Base-by-base conservation (phyloP, 169 alveolate genomes). In the Plasmodium cynomolgi region DNA sequence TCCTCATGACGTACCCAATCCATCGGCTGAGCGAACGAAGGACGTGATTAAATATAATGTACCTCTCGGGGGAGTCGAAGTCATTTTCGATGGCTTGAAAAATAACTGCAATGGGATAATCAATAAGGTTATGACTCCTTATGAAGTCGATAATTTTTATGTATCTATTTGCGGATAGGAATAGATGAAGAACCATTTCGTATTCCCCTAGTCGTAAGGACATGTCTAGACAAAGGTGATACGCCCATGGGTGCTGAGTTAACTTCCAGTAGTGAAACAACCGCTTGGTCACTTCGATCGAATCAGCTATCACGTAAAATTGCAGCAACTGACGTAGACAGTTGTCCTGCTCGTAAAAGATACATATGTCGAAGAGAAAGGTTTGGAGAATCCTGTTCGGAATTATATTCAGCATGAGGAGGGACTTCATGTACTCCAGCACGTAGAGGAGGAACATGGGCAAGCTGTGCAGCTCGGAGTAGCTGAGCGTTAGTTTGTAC, bases 41-140 rank as follows among this genome's bases (percentile, higher is more conserved):
- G 72, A 88, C 79, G 29, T 88, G 86, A 44, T 79, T 88, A 13
- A 88, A 37, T 15, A 88, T 80, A 31, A 62, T 88, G 47, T 88
- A 88, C 23, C 77, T 88, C 17, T 88, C 88, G 15, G 86, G 81
- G 8, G 83, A 44, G 44, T 88, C 94, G 15, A 88, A 88, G 71
- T 88, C 94, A 88, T 88, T 88, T 88, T 88, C 94, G 26, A 88
- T 88, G 47, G 94, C 94, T 58, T 88, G 94, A 34, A 88, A 79
- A 8, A 88, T 80, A 26, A 88, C 94, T 37, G 90, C 41, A 39
- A 88, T 88, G 33, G 94, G 94, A 37, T 88, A 88, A 73, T 88
- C 94, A 15, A 62, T 23, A 8, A 88, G 47, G 33, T 88, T 79
- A 37, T 88, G 81, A 3, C 26, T 79, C 81, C 94, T 79, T 88